Base-by-base conservation (phyloP, 441 rosid species). In the Brassica hybrid region DNA sequence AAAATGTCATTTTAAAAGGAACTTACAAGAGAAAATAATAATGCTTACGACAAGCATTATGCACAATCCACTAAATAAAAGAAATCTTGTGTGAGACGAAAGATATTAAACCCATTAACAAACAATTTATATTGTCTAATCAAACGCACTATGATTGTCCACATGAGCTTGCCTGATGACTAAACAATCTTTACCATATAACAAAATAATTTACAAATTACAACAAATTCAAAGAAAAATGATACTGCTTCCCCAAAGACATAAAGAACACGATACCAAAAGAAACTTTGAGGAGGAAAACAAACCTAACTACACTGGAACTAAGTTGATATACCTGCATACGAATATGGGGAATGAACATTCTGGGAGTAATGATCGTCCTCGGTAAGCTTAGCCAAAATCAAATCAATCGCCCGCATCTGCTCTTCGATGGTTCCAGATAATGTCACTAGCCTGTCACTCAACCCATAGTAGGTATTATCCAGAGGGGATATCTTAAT, bases 401-500 rank as follows among this genome's bases (percentile, higher is more conserved):
- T 92, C 85, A 96, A 76, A 75, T 96, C 97, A 50, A 89, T 84
- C 66, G 99, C 99, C 34, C 87, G 89, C 91, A 92, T 86, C 85
- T 94, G 98, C 86, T 94, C 96, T 71, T 94, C 97, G 71, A 94
- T 80, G 75, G 90, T 88, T 62, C 99, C 99, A 41, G 90, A 80
- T 78, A 96, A 75, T 23, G 97, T 94, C 84, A 96, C 98, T 54
- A 96, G 90, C 86, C 99, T 87, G 85, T 96, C 99, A 85, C 82
- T 94, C 88, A 91, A 67, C 75, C 98, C 97, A 83, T 88, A 90
- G 77, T 84, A 94, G 84, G 87, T 94, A 80, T 86, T 88, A 82
- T 96, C 99, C 84, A 85, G 90, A 38, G 97, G 94, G 67, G 99
- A 91, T 82, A 96, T 91, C 87, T 94, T 96, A 77, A 96, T 96